Evolutionary conservation across 768 basidiomycete genomes (phyloP).

Genomic region (Calvatia gigantea): DNA sequence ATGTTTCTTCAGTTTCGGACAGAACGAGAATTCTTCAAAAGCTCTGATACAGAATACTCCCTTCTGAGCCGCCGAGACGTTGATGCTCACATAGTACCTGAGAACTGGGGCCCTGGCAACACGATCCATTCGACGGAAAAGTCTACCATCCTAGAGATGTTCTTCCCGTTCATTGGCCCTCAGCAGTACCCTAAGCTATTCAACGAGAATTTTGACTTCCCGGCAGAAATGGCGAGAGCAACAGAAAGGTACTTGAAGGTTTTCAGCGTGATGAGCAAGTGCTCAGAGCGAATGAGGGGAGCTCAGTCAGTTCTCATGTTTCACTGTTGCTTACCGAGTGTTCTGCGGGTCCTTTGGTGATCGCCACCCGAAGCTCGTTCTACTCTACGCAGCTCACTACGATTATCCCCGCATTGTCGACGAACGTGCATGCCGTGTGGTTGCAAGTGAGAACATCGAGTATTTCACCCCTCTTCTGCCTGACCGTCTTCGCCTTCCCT

Average conservation of each 20-base stretch:
- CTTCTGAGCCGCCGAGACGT: slow-evolving; percentile 16
- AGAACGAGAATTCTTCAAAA: neutral
- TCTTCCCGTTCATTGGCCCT: slow-evolving; percentile 18
- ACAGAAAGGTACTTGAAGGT: slow-evolving; percentile 13
- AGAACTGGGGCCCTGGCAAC: slow-evolving; percentile 5
- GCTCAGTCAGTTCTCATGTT: neutral
- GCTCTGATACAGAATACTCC: slow-evolving; percentile 1
- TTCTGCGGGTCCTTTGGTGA: neutral
- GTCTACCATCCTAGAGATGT: slow-evolving; percentile 12
- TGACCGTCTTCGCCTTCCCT: neutral
- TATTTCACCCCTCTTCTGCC: neutral
- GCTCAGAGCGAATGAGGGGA: slow-evolving; percentile 8
- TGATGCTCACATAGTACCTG: slow-evolving; percentile 12
- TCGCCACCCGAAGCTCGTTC: slow-evolving; percentile 5
- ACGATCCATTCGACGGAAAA: slow-evolving; percentile 12
- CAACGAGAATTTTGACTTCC: slow-evolving; percentile 6
- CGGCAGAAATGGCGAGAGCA: slow-evolving; percentile 13
- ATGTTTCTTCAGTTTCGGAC: neutral
- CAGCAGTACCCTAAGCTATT: slow-evolving; percentile 7
- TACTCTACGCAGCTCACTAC: slow-evolving; percentile 7
- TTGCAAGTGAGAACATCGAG: slow-evolving; percentile 6
- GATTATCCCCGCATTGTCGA: slow-evolving; percentile 6
- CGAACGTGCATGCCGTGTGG: slow-evolving; percentile 1
- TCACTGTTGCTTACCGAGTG: neutral
- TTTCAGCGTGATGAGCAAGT: slow-evolving; percentile 14